Percentiles rank a stretch among this genome's conserved stretches.
Evolutionary conservation across 192 early-diverging fungal species (phyloP).

Genomic region (Linnemannia elongata): DNA sequence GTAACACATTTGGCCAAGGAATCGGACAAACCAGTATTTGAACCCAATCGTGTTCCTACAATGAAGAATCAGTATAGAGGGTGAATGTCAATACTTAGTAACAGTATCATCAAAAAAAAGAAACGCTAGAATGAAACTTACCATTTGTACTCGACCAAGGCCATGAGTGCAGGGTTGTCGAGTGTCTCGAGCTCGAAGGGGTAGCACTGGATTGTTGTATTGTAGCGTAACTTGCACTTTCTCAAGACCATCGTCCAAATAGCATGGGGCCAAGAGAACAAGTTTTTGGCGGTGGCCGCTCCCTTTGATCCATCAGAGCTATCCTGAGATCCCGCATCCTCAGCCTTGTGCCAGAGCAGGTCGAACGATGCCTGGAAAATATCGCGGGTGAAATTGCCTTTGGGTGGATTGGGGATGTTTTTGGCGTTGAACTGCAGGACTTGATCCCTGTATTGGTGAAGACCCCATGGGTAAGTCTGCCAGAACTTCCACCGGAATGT

Average conservation of each 20-base stretch:
- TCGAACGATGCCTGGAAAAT: conserved; percentile 10
- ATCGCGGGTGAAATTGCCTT: conserved; percentile 21
- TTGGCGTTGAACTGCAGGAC: not conserved
- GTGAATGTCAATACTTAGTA: not conserved
- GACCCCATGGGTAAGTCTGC: not conserved
- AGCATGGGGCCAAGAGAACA: not conserved
- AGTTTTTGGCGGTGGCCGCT: not conserved
- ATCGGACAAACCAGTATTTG: conserved; percentile 18
- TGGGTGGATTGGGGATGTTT: not conserved
- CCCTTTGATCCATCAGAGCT: not conserved
- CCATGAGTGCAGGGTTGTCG: conserved; percentile 9
- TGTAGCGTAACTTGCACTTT: not conserved
- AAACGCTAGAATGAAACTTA: not conserved
- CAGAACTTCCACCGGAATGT: not conserved
- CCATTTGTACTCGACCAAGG: conserved; percentile 23
- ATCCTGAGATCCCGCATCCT: not conserved
- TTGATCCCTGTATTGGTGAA: not conserved
- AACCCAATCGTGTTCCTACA: conserved; percentile 30
- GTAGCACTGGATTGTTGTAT: not conserved
- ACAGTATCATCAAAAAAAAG: not conserved
- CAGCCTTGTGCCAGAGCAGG: not conserved
- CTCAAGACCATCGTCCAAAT: not conserved
- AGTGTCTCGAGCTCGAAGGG: not conserved
- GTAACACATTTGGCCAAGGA: conserved; percentile 9
- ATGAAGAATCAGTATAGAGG: not conserved